These are phyloP conservation scores for Mycena vulgaris DNA, from an alignment of 768 basidiomycete genomes.

Conservation along the genomic window DNA sequence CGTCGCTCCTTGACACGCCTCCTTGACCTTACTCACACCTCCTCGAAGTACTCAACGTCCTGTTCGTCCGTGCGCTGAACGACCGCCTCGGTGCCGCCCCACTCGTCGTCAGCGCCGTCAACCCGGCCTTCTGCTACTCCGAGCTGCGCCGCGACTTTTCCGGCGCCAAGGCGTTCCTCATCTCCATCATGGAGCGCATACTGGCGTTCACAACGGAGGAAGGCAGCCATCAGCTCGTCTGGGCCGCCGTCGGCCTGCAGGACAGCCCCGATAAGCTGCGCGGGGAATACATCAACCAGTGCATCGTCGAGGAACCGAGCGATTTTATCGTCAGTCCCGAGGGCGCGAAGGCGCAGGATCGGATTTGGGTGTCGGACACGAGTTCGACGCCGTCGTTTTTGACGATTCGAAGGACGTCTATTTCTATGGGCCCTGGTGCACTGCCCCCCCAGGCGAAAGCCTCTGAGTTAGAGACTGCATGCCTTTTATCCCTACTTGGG, in stretches of 20 bases:
- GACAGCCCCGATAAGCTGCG: constrained; percentile 41
- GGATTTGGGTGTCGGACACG: constrained; percentile 58
- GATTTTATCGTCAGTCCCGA: constrained; percentile 53
- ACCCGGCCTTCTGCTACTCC: too few species aligned
- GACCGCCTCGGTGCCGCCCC: constrained; percentile 21
- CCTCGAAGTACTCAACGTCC: too few species aligned
- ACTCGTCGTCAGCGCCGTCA: constrained; percentile 34
- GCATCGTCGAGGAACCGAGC: constrained; percentile 48
- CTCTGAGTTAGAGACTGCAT: too few species aligned
- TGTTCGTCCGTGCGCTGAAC: constrained; percentile 5
- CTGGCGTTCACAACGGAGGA: constrained; percentile 57
- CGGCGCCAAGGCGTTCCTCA: constrained; percentile 43
- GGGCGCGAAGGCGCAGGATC: constrained; percentile 47
- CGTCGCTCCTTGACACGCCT: constrained; percentile 45
- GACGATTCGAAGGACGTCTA: too few species aligned
- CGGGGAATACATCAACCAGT: constrained; percentile 48
- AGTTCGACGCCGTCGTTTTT: too few species aligned
- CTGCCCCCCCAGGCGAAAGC: too few species aligned
- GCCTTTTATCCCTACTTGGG: too few species aligned
- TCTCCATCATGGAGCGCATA: not conserved
- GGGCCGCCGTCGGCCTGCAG: constrained; percentile 48
- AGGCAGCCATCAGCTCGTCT: constrained; percentile 54
- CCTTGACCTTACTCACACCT: constrained; percentile 14
- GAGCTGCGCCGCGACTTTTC: too few species aligned
- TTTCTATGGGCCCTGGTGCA: too few species aligned